A percentile compares a stretch with the other conserved stretches of the same genome.
These are phyloP conservation scores for Globisporangium takayamanum DNA, from an alignment of 352 stramenopile species.

Conservation along the genomic window DNA sequence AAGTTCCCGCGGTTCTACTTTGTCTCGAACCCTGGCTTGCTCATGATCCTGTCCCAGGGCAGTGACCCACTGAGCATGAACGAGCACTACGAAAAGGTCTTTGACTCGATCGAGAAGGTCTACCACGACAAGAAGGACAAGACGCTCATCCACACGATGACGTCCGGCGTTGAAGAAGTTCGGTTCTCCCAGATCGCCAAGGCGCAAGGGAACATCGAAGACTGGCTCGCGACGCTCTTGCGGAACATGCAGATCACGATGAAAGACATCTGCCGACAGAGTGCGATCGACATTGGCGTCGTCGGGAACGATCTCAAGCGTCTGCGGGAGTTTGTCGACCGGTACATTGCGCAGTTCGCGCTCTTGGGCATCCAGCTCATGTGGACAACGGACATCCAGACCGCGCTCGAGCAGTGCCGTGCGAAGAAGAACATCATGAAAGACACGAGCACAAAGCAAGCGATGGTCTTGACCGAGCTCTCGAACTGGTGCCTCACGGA, in stretches of 20 bases:
- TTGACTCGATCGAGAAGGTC: constrained; percentile 97
- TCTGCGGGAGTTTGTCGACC: constrained; percentile 92
- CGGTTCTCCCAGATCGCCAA: constrained; percentile 93
- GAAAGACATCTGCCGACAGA: constrained; percentile 95
- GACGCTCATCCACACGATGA: constrained; percentile 92
- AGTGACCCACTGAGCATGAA: constrained; percentile 98
- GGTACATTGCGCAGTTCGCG: constrained; percentile 93
- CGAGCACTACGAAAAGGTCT: constrained; percentile 98
- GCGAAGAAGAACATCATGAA: constrained; percentile 97
- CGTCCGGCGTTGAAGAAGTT: constrained; percentile 93
- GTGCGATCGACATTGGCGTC: constrained; percentile 89
- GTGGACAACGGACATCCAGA: constrained; percentile 95
- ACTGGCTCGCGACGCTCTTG: constrained; percentile 96
- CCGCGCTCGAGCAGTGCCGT: constrained; percentile 91
- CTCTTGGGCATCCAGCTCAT: constrained; percentile 95
- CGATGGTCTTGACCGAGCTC: constrained; percentile 91
- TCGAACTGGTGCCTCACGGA: constrained; percentile 96
- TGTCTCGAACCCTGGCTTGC: constrained; percentile 95
- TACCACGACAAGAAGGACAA: constrained; percentile 98
- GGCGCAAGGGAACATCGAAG: constrained; percentile 97
- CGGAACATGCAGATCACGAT: constrained; percentile 95
- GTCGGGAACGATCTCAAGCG: constrained; percentile 90
- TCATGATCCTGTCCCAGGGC: constrained; percentile 97
- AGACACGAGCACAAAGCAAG: constrained; percentile 93
- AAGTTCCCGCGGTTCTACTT: constrained; percentile 99